Conservation (phyloP, 129 eudicot genomes). For the Mikania micrantha region DNA sequence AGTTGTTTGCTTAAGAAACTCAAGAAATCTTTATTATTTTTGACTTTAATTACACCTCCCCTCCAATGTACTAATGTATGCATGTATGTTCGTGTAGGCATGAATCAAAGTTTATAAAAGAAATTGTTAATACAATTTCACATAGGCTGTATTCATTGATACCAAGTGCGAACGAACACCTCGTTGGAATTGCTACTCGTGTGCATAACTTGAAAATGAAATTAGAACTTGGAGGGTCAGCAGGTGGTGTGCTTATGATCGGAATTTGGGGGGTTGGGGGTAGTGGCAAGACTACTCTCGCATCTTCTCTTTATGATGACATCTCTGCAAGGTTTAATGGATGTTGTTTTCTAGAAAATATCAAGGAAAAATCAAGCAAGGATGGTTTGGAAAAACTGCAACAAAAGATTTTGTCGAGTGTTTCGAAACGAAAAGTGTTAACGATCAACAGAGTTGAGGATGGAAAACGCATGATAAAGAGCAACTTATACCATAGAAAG, state of each 20-base stretch:
- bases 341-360: constrained; percentile 14
- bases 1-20: no score
- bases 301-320: not conserved
- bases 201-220: not conserved
- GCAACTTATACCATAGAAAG: not conserved
- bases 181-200: constrained; percentile 11
- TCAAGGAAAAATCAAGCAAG: not conserved
- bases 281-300: constrained; percentile 23
- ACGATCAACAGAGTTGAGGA: no score
- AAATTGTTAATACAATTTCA: no score
- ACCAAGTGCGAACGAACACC: not conserved
- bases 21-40: no score
- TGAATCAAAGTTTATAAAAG: not conserved
- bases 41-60: no score
- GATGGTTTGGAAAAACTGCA: no score
- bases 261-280: constrained; percentile 28
- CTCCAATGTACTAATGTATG: no score
- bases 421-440: no score
- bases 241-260: constrained; percentile 7
- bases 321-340: constrained; percentile 2
- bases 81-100: constrained; percentile 13
- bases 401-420: no score
- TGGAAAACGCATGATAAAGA: no score
- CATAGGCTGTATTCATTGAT: not conserved
- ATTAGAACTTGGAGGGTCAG: not conserved